A percentile compares a stretch with the other conserved stretches of the same genome.
Evolutionary conservation across 805 yeast genomes (phyloP).

Genomic region (Maudiozyma turicensis): DNA sequence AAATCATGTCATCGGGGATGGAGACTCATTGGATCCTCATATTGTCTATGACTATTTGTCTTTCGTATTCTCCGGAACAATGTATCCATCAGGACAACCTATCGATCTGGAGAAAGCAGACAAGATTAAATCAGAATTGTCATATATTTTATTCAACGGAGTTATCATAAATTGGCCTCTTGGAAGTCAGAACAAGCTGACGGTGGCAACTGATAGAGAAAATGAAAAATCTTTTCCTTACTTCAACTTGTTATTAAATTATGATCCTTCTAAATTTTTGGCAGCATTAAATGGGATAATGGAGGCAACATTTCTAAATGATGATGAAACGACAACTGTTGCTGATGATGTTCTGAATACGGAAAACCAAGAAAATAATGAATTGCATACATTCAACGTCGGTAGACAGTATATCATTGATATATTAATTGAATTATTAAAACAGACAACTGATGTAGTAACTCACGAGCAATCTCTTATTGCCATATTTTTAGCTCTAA

Average conservation of each 20-base stretch:
- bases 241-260: conserved; percentile 44
- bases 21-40: background rate
- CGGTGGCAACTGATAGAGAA: conserved; percentile 20
- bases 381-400: conserved; percentile 16
- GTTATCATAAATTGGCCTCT: conserved; percentile 39
- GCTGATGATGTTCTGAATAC: background rate
- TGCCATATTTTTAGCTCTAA: conserved; percentile 67
- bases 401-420: conserved; percentile 74
- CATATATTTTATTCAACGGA: conserved; percentile 52
- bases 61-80: conserved; percentile 63
- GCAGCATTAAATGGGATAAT: conserved; percentile 70
- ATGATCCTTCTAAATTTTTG: conserved; percentile 50
- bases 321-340: conserved; percentile 28
- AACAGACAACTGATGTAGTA: conserved; percentile 26
- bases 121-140: conserved; percentile 40
- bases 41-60: conserved; percentile 54
- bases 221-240: conserved; percentile 60
- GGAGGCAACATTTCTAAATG: conserved; percentile 70
- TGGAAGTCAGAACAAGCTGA: conserved; percentile 28
- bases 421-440: conserved; percentile 51
- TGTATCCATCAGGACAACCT: conserved; percentile 60
- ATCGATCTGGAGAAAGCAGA: conserved; percentile 30
- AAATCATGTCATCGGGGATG: background rate
- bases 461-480: conserved; percentile 27
- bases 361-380: conserved; percentile 23